Base-by-base conservation (phyloP, 768 basidiomycete species). In the Lactifluus volemus region DNA sequence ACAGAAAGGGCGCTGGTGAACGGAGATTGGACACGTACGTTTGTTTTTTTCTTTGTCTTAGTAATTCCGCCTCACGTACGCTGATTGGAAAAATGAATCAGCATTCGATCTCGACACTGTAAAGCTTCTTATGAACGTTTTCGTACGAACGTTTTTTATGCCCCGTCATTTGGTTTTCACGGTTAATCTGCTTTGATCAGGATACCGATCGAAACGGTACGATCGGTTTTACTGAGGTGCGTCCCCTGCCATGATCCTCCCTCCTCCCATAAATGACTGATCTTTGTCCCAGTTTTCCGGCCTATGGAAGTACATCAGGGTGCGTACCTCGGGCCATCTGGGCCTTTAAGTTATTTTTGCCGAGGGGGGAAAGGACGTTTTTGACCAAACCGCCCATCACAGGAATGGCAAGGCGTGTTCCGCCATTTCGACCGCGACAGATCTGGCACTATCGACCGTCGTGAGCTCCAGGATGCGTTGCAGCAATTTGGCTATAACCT, bases 331-430 rank as follows among this genome's bases (percentile, higher is more conserved):
- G 45, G n/a, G 9, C 29, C 34, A 30, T 49, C 32, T 38, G 39
- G 49, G n/a, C 1, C 17, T 30, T 8, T 14, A 25, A 25, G 1
- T 25, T 2, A 25, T 25, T 8, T 30, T 36, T 32, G 30, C 15
- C 15, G 36, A 30, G 55, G 8, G 4, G n/a, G 14, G 17, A 15
- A 25, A 25, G 25, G 2, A 25, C 25, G 25, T 48, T n/a, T 61
- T 19, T 41, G 15, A 41, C 19, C 5, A 51, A 29, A 5, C 25
- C 19, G 5, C 52, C 25, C 25, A 25, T 25, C 2, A 5, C 38
- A 84, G 81, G 88, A 92, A 71, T 92, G 89, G 90, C 88, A 91
- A 74, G 83, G 83, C 59, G 84, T 89, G 58, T 92, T 91, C 77
- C 79, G 77, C 49, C 86, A 88, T 73, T 92, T 92, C 66, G 91